Evolutionary conservation across 73 alveolate species (phyloP).

Genomic region (Symbiodinium natans): DNA sequence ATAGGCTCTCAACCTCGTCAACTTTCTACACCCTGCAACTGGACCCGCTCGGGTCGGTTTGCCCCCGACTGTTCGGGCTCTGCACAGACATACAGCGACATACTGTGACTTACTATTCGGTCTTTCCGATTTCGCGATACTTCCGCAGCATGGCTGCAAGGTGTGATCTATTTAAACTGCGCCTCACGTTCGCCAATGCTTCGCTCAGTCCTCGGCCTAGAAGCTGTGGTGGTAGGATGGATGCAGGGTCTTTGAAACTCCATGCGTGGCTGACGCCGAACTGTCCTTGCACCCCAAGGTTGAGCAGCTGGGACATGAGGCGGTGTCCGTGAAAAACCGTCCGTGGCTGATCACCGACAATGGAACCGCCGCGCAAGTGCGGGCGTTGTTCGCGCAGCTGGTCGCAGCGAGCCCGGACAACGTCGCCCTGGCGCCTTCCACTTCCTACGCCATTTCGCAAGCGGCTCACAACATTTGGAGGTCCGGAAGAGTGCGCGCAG

Average conservation of each 20-base stretch:
- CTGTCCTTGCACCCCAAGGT: background rate
- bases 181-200: constrained; percentile 90
- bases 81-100: too few relatives aligned
- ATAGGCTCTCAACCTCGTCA: too few relatives aligned
- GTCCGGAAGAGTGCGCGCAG: constrained; percentile 51
- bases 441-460: constrained; percentile 82
- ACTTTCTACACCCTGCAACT: too few relatives aligned
- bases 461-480: constrained; percentile 74
- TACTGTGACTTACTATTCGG: too few relatives aligned
- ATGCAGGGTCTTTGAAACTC: too few relatives aligned
- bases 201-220: constrained; percentile 26
- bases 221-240: background rate
- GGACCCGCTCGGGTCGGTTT: too few relatives aligned
- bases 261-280: background rate
- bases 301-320: constrained; percentile 58
- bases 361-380: constrained; percentile 43
- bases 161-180: constrained; percentile 57
- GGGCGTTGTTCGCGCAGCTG: constrained; percentile 61
- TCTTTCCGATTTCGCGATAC: too few relatives aligned
- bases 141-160: background rate
- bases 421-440: constrained; percentile 73
- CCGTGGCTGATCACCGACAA: constrained; percentile 60
- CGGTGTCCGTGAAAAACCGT: constrained; percentile 65
- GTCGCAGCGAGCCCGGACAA: background rate
- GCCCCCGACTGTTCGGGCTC: too few relatives aligned